Percentiles rank a stretch among this genome's conserved stretches.
Conservation (phyloP, 1,139 yeast species). For the Yamadazyma dushanensis region DNA sequence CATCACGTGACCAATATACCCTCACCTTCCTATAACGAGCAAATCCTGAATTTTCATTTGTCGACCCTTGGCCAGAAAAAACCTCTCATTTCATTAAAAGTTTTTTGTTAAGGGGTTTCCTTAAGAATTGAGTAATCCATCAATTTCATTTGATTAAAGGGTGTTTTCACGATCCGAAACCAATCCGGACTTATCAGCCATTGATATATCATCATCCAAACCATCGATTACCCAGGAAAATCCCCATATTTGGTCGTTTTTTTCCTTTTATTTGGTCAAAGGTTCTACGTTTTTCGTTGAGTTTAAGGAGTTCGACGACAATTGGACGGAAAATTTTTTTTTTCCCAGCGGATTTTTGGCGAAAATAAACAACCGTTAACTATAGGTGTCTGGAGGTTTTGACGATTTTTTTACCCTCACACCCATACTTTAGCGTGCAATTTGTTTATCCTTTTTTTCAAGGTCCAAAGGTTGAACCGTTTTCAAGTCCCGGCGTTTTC, state of each 20-base stretch:
- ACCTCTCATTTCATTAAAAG: conserved; percentile 6
- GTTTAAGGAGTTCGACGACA: conserved; percentile 6
- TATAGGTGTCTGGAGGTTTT: conserved; percentile 6
- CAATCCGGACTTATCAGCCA: neutral
- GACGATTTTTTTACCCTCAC: conserved; percentile 3
- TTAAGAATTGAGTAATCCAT: neutral
- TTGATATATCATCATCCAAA: neutral
- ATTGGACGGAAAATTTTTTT: conserved; percentile 3
- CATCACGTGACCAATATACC: too few relatives aligned
- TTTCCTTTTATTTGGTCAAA: too few relatives aligned
- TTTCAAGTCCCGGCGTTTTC: too few relatives aligned
- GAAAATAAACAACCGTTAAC: conserved; percentile 4
- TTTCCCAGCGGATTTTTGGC: neutral
- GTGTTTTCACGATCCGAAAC: neutral
- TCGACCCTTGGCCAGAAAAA: conserved; percentile 2
- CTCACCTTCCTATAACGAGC: neutral
- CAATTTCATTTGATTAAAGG: neutral
- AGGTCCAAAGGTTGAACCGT: neutral
- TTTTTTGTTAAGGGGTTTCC: conserved; percentile 4
- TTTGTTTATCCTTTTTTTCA: conserved; percentile 1
- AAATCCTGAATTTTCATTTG: conserved; percentile 4
- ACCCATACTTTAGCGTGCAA: conserved; percentile 6
- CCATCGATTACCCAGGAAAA: neutral
- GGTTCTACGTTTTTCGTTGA: conserved; percentile 1
- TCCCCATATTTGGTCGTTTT: too few relatives aligned